Conservation (phyloP, 441 rosid genomes). For the Populus hybrid region DNA sequence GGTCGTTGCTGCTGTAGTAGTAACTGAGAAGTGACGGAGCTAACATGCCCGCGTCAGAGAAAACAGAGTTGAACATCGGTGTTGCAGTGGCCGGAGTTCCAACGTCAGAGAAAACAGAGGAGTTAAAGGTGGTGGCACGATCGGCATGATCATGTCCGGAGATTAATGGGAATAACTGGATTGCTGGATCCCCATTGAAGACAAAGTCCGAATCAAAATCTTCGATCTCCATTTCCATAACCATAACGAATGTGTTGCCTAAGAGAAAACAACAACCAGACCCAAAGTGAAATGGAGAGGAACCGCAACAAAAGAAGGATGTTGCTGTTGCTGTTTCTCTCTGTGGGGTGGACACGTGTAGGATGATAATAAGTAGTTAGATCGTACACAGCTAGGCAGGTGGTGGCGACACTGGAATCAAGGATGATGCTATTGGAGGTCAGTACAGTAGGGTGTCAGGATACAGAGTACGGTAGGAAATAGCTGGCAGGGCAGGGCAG, state of each 20-base stretch:
- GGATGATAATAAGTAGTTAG: not conserved
- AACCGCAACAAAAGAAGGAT: not conserved
- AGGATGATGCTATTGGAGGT: not conserved
- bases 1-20: too few species aligned
- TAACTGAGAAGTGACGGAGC: too few species aligned
- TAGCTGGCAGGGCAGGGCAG: not conserved
- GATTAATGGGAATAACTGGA: too few species aligned
- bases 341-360: not conserved
- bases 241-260: not conserved
- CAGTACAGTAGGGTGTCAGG: too few species aligned
- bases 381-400: not conserved
- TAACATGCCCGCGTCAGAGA: not conserved
- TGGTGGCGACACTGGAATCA: not conserved
- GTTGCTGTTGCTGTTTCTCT: not conserved
- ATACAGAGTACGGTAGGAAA: not conserved
- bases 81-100: too few species aligned
- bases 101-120: not conserved
- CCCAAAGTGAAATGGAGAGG: not conserved
- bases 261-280: not conserved
- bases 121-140: not conserved
- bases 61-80: not conserved
- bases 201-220: too few species aligned
- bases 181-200: too few species aligned
- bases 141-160: too few species aligned
- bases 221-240: too few species aligned